These are phyloP conservation scores for Sporothrix phasma DNA, from an alignment of 2,329 filamentous ascomycete genomes.

Conservation along the genomic window DNA sequence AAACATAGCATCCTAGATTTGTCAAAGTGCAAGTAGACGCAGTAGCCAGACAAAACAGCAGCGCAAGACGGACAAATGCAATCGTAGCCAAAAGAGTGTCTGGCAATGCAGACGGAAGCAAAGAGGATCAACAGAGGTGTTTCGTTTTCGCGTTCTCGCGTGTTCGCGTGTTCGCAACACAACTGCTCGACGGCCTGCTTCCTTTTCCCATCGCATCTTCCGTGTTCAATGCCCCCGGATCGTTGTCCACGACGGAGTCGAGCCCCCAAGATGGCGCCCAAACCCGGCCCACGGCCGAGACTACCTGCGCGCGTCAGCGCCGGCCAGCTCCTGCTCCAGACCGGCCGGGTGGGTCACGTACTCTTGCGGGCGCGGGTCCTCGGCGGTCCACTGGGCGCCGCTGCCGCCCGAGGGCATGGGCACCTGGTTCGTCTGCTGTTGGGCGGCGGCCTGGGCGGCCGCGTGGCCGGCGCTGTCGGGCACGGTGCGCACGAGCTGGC, in stretches of 20 bases:
- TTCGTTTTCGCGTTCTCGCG: too few species aligned
- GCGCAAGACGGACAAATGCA: too few species aligned
- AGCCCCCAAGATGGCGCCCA: too few species aligned
- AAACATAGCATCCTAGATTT: too few species aligned
- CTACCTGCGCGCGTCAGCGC: slow-evolving; percentile 41
- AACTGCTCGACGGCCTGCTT: too few species aligned
- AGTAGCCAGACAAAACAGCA: too few species aligned
- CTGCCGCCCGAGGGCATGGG: slow-evolving; percentile 41
- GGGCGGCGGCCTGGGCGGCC: slow-evolving; percentile 23
- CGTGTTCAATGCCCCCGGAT: not conserved
- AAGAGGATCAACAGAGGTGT: too few species aligned
- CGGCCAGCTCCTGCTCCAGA: slow-evolving; percentile 50
- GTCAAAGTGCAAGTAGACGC: too few species aligned
- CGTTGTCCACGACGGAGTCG: too few species aligned
- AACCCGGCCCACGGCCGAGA: not conserved
- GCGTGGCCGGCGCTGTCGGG: slow-evolving; percentile 28
- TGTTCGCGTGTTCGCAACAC: too few species aligned
- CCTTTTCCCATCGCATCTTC: not conserved
- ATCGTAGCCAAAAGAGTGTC: too few species aligned
- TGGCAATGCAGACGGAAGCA: too few species aligned
- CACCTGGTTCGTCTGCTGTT: slow-evolving; percentile 33
- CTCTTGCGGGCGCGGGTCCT: slow-evolving; percentile 52
- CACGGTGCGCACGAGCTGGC: slow-evolving; percentile 48
- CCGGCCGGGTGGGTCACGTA: slow-evolving; percentile 39
- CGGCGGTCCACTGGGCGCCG: slow-evolving; percentile 46